phyloP scores from a whole-genome alignment of 306 rosid species.

The Leucaena leucocephala region DNA sequence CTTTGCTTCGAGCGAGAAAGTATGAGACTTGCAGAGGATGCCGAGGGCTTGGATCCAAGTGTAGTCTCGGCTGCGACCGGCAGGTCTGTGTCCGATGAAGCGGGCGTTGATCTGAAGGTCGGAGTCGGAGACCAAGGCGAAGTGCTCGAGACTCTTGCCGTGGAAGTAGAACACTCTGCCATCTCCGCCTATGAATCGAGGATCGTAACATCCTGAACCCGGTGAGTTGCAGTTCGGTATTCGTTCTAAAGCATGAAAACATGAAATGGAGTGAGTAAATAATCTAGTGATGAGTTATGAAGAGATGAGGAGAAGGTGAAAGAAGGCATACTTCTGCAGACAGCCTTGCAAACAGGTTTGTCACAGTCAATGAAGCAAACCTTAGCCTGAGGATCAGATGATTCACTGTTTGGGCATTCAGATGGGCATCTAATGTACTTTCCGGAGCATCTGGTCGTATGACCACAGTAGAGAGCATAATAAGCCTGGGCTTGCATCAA shows the following conservation, averaged over 20 bases:
- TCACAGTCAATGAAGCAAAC: conserved; percentile 47
- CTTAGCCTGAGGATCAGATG: conserved; percentile 48
- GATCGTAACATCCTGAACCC: conserved; percentile 58
- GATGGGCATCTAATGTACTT: conserved; percentile 29
- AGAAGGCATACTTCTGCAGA: conserved; percentile 39
- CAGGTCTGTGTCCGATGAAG: conserved; percentile 51
- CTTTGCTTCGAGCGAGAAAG: conserved; percentile 48
- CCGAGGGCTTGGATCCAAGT: conserved; percentile 39
- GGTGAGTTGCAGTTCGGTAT: conserved; percentile 59
- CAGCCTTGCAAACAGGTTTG: conserved; percentile 49
- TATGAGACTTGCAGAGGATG: conserved; percentile 30
- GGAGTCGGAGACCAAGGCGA: conserved; percentile 44
- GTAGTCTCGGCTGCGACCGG: conserved; percentile 38
- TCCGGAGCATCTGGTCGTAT: conserved; percentile 24
- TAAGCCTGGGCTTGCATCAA: conserved; percentile 33
- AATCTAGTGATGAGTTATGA: not conserved
- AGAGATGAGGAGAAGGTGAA: not conserved
- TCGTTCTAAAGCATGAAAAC: conserved; percentile 14
- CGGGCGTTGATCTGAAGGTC: conserved; percentile 53
- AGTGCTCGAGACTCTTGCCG: conserved; percentile 47
- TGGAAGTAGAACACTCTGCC: conserved; percentile 58
- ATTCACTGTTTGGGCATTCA: conserved; percentile 37
- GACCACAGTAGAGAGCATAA: conserved; percentile 22
- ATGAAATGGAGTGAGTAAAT: not conserved
- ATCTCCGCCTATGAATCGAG: conserved; percentile 57